Evolutionary conservation across 805 yeast species (phyloP), one percentile per base, ranked within the genome.

Genomic region (Candida fluviatilis): DNA sequence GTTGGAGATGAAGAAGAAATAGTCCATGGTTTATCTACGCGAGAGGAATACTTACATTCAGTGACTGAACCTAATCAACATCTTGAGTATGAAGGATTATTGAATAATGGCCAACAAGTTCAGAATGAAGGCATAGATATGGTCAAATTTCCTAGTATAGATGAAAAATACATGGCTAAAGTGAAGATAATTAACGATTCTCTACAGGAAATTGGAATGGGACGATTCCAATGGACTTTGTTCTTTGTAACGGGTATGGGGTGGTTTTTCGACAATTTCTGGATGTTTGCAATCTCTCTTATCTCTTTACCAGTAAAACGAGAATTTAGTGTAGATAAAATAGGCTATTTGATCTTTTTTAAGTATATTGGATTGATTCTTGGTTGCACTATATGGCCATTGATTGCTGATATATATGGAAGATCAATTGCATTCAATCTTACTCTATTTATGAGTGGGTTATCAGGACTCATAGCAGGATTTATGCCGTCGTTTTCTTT

Each of bases 161-260:
- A 39, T 32, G 37, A 35, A 8, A 25, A 24, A n/a, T 42, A 42
- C 26, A 42, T 28, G 8, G 35, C 44, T n/a, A 40, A 40, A 16
- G 31, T 42, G 12, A 14, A 29, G 7, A 19, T 42, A 4, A 28
- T 40, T 15, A 42, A 42, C 18, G 19, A 39, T 15, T 42, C 46
- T 4, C 36, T 42, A 12, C 46, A 42, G 18, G 46, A 42, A 15
- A 40, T 42, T 13, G 46, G 46, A 11, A 42, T 40, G 46, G 46
- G 46, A 13, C 26, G 33, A 15, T 70, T 69, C 46, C 78, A 74
- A 39, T 57, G 60, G 39, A 61, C 65, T 46, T 49, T 72, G 7
- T 73, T 73, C 45, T 57, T 62, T 42, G 47, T 74, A 24, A 73
- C 71, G 18, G 79, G 78, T 8, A 62, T 71, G 52, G 79, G 79